Base-by-base conservation (phyloP, 352 stramenopile genomes). In the Phytophthora megakarya region DNA sequence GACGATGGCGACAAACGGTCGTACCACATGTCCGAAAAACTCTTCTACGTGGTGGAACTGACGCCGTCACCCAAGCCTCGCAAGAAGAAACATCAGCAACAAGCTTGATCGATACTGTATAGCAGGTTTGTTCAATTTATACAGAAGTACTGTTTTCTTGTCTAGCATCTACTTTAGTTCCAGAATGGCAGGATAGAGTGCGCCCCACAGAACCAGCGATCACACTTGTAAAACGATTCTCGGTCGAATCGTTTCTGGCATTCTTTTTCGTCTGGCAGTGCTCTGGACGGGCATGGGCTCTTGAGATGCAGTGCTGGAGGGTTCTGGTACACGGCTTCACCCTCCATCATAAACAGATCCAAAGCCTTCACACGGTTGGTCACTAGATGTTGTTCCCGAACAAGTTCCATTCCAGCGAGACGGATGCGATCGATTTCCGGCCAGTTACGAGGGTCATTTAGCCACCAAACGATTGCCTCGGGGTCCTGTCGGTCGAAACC, bases 11-110 rank as follows among this genome's bases (percentile, higher is more conserved):
- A 96, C 69, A 84, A 89, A 70, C 81, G 88, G 19, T 89, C 83
- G 47, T 96, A 96, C 51, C 86, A 88, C 56, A 96, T 96, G 86
- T 89, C 85, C 6, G 88, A 96, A 49, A 96, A 95, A 40, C 74
- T 92, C 9, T 96, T 96, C 54, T 93, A 93, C 58, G 78, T 95
- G 19, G 78, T 93, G 46, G 68, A 87, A 21, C 18, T 62, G 19
- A 62, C 68, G 39, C 56, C 72, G 9, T 70, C 75, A 37, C 52
- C 68, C 22, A 81, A 70, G 28, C 37, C 55, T 47, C 62, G 51
- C 28, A 73, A 73, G 49, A 70, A 71, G 32, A 69, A 73, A 22
- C 57, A 53, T 12, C 49, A 64, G 38, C 44, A 48, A 38, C 43
- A 69, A 55, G 47, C 38, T 49, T 70, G 55, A 72, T n/a, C n/a